Evolutionary conservation across 169 alveolate species (phyloP).

Genomic region (Toxoplasma gondii): DNA sequence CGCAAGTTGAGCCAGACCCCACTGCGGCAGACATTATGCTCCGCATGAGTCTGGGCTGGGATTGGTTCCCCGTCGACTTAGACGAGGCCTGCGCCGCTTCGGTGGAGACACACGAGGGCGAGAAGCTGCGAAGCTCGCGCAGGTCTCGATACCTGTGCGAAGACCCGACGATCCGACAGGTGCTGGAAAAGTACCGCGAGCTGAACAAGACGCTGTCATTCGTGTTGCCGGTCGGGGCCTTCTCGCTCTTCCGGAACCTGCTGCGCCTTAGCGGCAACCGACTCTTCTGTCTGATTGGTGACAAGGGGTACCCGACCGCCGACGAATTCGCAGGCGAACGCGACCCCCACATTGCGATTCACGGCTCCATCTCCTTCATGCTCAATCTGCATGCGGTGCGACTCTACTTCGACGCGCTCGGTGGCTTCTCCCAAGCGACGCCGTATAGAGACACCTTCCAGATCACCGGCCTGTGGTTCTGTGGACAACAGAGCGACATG

Average conservation of each 20-base stretch:
- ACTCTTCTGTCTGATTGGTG: constrained; percentile 82
- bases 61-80: constrained; percentile 57
- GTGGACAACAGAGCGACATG: constrained; percentile 53
- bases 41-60: constrained; percentile 88
- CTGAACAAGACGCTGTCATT: constrained; percentile 77
- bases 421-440: constrained; percentile 82
- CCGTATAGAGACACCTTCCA: constrained; percentile 85
- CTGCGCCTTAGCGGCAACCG: constrained; percentile 74
- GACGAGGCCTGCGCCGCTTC: constrained; percentile 32
- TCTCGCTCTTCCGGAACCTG: constrained; percentile 75
- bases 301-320: constrained; percentile 84
- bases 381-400: constrained; percentile 83
- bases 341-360: constrained; percentile 86
- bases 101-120: neutral
- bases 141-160: constrained; percentile 40
- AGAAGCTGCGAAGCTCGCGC: neutral
- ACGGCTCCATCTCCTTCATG: constrained; percentile 87
- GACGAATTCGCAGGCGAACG: constrained; percentile 80
- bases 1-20: constrained; percentile 86
- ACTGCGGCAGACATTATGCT: constrained; percentile 87
- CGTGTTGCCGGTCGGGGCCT: constrained; percentile 83
- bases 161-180: constrained; percentile 71
- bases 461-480: constrained; percentile 72
- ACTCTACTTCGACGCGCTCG: constrained; percentile 77
- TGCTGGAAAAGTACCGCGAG: constrained; percentile 73